A percentile compares a stretch with the other conserved stretches of the same genome.
Conservation (phyloP, 1,284 basidiomycete species). For the Ceratobasidium sp. region DNA sequence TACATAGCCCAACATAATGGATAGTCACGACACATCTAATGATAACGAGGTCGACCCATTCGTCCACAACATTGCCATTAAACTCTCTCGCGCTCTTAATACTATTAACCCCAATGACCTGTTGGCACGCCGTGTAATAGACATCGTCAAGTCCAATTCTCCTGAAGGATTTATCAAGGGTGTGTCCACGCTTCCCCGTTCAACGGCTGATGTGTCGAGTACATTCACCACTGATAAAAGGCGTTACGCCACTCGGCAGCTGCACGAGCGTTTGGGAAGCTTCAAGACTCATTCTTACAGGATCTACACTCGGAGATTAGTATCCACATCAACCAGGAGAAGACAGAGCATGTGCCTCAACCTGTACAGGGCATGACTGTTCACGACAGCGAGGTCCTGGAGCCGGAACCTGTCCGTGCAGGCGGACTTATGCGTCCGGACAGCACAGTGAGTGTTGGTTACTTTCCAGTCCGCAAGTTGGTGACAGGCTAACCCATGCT, state of each 20-base stretch:
- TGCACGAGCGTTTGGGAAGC: constrained; percentile 86
- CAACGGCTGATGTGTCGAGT: constrained; percentile 15
- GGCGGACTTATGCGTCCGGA: constrained; percentile 80
- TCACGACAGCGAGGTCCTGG: constrained; percentile 82
- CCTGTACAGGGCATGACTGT: constrained; percentile 77
- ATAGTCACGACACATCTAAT: constrained; percentile 11
- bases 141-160: constrained; percentile 78
- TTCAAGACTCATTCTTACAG: constrained; percentile 70
- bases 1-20: constrained; percentile 6
- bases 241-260: constrained; percentile 60
- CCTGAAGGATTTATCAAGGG: constrained; percentile 72
- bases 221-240: constrained; percentile 43
- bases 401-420: constrained; percentile 77
- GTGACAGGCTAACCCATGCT: constrained; percentile 16
- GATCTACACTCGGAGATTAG: constrained; percentile 68
- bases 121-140: constrained; percentile 79
- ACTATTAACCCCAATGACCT: constrained; percentile 83
- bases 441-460: constrained; percentile 61
- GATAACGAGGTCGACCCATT: constrained; percentile 62
- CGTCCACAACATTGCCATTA: constrained; percentile 80
- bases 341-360: constrained; percentile 58
- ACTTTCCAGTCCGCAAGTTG: background rate
- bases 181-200: constrained; percentile 51
- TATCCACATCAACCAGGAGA: constrained; percentile 73
- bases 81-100: constrained; percentile 83